These are phyloP conservation scores for Diaporthe nobilis DNA, from an alignment of 2,329 filamentous ascomycete genomes.

Conservation along the genomic window DNA sequence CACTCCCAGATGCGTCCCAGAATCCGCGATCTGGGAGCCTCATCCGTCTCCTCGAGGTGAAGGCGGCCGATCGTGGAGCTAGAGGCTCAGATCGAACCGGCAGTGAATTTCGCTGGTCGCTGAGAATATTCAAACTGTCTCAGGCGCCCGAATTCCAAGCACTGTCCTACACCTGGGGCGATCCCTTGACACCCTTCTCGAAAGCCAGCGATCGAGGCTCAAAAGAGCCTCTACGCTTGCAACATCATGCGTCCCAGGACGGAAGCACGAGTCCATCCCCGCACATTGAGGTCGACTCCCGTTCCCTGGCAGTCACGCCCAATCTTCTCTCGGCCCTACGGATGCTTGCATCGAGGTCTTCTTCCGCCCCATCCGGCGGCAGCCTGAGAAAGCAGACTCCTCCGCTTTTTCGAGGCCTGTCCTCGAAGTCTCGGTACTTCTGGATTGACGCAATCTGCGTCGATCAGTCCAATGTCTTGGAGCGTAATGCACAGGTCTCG, in stretches of 20 bases:
- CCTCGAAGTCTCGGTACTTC: conserved; percentile 2
- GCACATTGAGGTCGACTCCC: neutral
- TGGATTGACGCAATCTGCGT: conserved; percentile 46
- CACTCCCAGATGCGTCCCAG: conserved; percentile 8
- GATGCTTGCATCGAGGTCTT: conserved; percentile 8
- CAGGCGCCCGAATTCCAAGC: conserved; percentile 22
- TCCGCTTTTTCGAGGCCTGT: neutral
- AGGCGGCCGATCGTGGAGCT: neutral
- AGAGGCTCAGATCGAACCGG: neutral
- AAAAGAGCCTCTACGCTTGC: too few relatives aligned
- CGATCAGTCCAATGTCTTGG: conserved; percentile 42
- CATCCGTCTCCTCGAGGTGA: neutral
- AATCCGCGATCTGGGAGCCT: neutral
- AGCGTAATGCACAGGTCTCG: conserved; percentile 43
- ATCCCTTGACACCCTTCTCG: conserved; percentile 22
- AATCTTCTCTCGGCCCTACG: conserved; percentile 4
- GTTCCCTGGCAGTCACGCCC: neutral
- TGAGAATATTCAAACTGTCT: conserved; percentile 1
- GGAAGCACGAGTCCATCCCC: neutral
- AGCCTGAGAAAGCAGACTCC: neutral
- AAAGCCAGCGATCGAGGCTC: neutral
- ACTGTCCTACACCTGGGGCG: conserved; percentile 33
- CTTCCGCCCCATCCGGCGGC: neutral
- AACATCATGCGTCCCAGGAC: neutral
- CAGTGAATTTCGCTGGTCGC: neutral